Percentiles rank a stretch among this genome's conserved stretches.
phyloP scores from a whole-genome alignment of 331 rosid genomes.

The Telfairia occidentalis region DNA sequence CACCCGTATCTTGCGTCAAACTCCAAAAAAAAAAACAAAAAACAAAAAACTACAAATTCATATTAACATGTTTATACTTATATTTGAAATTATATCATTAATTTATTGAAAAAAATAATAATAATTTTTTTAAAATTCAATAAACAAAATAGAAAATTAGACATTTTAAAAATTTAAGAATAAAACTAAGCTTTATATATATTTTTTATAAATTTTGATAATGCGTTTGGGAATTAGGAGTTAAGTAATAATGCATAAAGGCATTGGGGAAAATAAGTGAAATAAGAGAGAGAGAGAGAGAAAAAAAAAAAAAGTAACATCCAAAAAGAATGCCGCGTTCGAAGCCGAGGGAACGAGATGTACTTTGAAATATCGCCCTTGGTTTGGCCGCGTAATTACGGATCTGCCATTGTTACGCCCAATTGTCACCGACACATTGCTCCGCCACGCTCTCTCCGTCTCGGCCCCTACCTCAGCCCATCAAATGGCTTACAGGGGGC shows the following conservation, averaged over 20 bases:
- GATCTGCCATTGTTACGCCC: not conserved
- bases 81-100: too few relatives aligned
- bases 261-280: not conserved
- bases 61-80: too few relatives aligned
- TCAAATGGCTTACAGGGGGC: too few relatives aligned
- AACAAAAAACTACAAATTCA: too few relatives aligned
- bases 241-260: not conserved
- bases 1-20: too few relatives aligned
- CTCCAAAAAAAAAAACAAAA: too few relatives aligned
- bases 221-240: not conserved
- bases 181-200: too few relatives aligned
- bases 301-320: not conserved
- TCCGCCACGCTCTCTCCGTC: not conserved
- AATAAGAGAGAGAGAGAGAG: not conserved
- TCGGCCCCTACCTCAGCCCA: not conserved
- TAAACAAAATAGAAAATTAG: too few relatives aligned
- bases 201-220: not conserved
- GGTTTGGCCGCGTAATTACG: not conserved
- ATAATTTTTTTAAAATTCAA: too few relatives aligned
- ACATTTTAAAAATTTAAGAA: too few relatives aligned
- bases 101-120: too few relatives aligned
- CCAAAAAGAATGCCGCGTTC: conserved; percentile 45
- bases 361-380: conserved; percentile 1
- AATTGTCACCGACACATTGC: conserved; percentile 13
- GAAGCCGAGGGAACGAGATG: conserved; percentile 50